A percentile compares a stretch with the other conserved stretches of the same genome.
These are phyloP conservation scores for Dictyostelium brefeldianum DNA, from an alignment of 78 protist genomes.

Conservation along the genomic window DNA sequence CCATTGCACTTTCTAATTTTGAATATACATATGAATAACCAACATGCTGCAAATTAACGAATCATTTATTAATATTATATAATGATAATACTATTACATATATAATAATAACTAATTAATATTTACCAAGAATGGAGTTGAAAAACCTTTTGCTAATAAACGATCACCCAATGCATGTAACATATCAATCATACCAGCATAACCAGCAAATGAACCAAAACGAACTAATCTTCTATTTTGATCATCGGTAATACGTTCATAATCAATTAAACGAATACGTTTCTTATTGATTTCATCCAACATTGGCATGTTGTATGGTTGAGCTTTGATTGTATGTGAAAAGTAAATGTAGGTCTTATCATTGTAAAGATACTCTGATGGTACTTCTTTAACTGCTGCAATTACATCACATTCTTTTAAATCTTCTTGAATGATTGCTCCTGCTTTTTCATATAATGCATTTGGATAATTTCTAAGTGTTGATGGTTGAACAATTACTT, in stretches of 20 bases:
- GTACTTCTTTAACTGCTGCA: constrained; percentile 95
- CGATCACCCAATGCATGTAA: constrained; percentile 92
- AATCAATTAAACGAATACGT: constrained; percentile 94
- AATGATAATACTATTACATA: not conserved
- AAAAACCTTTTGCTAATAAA: constrained; percentile 84
- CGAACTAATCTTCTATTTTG: constrained; percentile 88
- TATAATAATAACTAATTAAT: not conserved
- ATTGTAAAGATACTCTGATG: constrained; percentile 67
- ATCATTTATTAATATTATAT: not conserved
- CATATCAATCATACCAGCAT: constrained; percentile 92
- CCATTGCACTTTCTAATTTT: constrained; percentile 78
- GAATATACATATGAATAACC: constrained; percentile 85
- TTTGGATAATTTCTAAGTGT: constrained; percentile 84
- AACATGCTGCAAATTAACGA: constrained; percentile 53
- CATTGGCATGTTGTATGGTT: constrained; percentile 95
- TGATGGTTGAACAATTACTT: constrained; percentile 93
- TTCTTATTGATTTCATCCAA: constrained; percentile 85
- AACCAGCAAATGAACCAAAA: constrained; percentile 95
- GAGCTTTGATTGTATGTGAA: constrained; percentile 96
- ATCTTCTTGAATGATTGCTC: constrained; percentile 92
- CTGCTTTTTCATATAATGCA: constrained; percentile 87
- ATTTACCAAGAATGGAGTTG: constrained; percentile 89
- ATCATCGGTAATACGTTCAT: constrained; percentile 89
- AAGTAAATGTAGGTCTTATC: constrained; percentile 86
- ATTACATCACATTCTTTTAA: constrained; percentile 83